Evolutionary conservation across 1,139 yeast genomes (phyloP), one percentile per base, ranked within the genome.

Genomic region (Entelexis sorbosivorans): DNA sequence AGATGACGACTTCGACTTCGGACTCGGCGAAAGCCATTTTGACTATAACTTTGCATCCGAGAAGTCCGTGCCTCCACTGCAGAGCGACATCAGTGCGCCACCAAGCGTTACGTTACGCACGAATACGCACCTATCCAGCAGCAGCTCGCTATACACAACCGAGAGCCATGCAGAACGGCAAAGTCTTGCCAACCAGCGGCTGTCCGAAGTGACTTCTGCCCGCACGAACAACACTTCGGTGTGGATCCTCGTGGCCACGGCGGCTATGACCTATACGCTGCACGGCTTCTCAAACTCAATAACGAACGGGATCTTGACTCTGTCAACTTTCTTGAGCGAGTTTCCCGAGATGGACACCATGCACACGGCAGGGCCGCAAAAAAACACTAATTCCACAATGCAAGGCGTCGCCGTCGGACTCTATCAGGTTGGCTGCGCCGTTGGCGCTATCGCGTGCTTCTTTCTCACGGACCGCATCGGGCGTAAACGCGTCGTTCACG

Each of bases 371-470:
- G 57, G 55, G 3, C 31, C 22, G 2, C 31, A 13, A 11, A 46
- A 42, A 31, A 11, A n/a, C 4, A 14, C 32, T 11, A 38, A 56
- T 33, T 49, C 62, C 1, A 56, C 60, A 19, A 52, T 62, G 13
- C 64, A 79, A 62, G 89, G 89, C 64, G 79, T 81, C 3, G 79
- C 80, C 38, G 79, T 83, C 6, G 74, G 88, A 0, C 74, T 82
- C 65, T 83, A 81, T 65, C 89, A 82, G 63, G 66, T 84, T 50
- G 93, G 93, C 14, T 82, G 89, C 72, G 79, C 83, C 69, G 71
- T 77, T 57, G 93, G 94, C 58, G 85, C 88, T 29, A 57, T 61
- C 56, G 74, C 56, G 52, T 83, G 84, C 20, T 73, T 79, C 66
- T 69, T 75, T 60, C 66, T 70, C 55, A 91, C 89, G 63, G 87